phyloP scores from a whole-genome alignment of 805 yeast genomes.

The Metschnikowia koreensis region DNA sequence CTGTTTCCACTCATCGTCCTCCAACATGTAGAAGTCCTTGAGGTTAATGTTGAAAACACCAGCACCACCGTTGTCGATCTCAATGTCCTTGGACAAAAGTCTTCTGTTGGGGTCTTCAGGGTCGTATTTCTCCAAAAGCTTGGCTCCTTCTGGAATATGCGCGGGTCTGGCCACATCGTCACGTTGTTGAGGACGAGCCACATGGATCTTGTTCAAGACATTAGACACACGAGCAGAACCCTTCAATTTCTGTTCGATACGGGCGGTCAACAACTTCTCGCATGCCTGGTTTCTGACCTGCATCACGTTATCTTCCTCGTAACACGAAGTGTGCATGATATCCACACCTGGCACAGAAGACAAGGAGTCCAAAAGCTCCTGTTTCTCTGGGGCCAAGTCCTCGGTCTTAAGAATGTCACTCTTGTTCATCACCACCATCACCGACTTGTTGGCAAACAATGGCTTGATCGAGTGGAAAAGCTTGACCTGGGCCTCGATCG shows the following conservation, averaged over 20 bases:
- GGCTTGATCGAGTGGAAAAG: slow-evolving; percentile 97
- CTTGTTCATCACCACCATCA: slow-evolving; percentile 92
- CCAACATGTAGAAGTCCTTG: slow-evolving; percentile 87
- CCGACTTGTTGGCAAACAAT: slow-evolving; percentile 93
- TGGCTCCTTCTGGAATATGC: slow-evolving; percentile 75
- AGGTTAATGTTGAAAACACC: slow-evolving; percentile 95
- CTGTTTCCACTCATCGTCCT: slow-evolving; percentile 96
- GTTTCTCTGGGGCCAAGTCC: slow-evolving; percentile 76
- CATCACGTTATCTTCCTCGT: slow-evolving; percentile 93
- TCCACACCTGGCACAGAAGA: slow-evolving; percentile 76
- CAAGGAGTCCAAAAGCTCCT: slow-evolving; percentile 66
- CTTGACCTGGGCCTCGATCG: slow-evolving; percentile 95
- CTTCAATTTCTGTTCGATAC: slow-evolving; percentile 95
- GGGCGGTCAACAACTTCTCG: slow-evolving; percentile 89
- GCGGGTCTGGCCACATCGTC: slow-evolving; percentile 83
- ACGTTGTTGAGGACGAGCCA: slow-evolving; percentile 83
- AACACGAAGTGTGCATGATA: slow-evolving; percentile 89
- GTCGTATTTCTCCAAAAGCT: slow-evolving; percentile 64
- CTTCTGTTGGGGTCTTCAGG: slow-evolving; percentile 78
- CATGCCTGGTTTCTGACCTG: slow-evolving; percentile 95
- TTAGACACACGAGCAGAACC: slow-evolving; percentile 85
- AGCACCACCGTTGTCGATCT: slow-evolving; percentile 96
- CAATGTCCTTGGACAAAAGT: slow-evolving; percentile 80
- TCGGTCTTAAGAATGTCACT: slow-evolving; percentile 84
- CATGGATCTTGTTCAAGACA: slow-evolving; percentile 93